Percentiles rank a stretch among this genome's conserved stretches.
phyloP scores from a whole-genome alignment of 1,139 yeast genomes.

The Nakaseomyces uthaithaninus region DNA sequence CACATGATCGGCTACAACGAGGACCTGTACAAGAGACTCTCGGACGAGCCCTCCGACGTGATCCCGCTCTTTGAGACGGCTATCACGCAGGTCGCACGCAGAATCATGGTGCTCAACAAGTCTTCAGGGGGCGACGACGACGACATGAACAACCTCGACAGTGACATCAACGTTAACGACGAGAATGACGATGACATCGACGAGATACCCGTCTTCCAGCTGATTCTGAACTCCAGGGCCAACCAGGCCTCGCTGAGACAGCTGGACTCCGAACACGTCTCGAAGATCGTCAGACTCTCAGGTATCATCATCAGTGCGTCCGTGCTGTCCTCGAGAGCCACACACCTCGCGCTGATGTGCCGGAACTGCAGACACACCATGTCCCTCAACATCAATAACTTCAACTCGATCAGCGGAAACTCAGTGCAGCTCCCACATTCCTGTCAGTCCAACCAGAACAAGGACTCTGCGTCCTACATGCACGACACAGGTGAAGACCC shows the following conservation, averaged over 20 bases:
- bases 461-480: constrained; percentile 16
- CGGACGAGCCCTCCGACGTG: constrained; percentile 84
- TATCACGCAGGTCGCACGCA: constrained; percentile 80
- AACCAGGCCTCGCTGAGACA: constrained; percentile 69
- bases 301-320: constrained; percentile 93
- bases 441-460: constrained; percentile 39
- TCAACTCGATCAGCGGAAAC: constrained; percentile 70
- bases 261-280: constrained; percentile 78
- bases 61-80: constrained; percentile 86
- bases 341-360: constrained; percentile 77
- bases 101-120: constrained; percentile 56
- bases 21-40: constrained; percentile 72
- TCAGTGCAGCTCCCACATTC: constrained; percentile 59
- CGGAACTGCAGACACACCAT: constrained; percentile 79
- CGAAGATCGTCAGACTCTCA: constrained; percentile 82
- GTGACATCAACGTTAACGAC: constrained; percentile 29
- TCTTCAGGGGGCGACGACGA: constrained; percentile 17
- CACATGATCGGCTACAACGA: constrained; percentile 85
- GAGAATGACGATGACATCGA: constrained; percentile 36
- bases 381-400: constrained; percentile 47
- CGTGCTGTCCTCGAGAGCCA: constrained; percentile 81
- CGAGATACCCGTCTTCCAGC: constrained; percentile 73
- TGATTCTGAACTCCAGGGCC: constrained; percentile 68
- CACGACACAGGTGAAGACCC: constrained; percentile 19
- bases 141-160: constrained; percentile 34